Conservation (phyloP, 1,284 basidiomycete species). For the Mycena sp. region DNA sequence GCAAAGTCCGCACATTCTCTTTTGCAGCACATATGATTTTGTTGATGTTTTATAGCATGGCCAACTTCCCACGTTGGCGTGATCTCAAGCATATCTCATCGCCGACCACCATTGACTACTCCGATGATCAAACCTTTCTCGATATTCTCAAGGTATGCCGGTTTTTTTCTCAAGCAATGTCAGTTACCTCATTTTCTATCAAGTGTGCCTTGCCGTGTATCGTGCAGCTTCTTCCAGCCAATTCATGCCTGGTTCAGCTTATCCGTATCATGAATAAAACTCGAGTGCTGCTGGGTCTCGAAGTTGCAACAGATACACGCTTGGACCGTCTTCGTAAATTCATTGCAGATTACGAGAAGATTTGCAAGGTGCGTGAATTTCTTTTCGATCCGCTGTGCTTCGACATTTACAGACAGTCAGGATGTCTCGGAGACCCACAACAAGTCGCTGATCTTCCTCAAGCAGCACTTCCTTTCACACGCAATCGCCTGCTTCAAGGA, state of each 20-base stretch:
- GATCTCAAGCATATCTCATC: constrained; percentile 13
- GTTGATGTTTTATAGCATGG: constrained; percentile 3
- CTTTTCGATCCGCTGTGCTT: background rate
- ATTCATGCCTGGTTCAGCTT: constrained; percentile 11
- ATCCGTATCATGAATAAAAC: constrained; percentile 10
- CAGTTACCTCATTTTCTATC: background rate
- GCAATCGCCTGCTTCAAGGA: background rate
- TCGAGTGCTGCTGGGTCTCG: constrained; percentile 10
- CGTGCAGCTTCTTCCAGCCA: constrained; percentile 7
- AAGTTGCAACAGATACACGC: background rate
- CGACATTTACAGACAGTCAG: background rate
- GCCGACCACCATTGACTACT: constrained; percentile 14
- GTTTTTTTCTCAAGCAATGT: background rate
- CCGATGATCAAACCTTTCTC: constrained; percentile 20
- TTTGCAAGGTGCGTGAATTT: constrained; percentile 7
- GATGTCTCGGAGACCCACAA: constrained; percentile 4
- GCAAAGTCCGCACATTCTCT: background rate
- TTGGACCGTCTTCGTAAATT: background rate
- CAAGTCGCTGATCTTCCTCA: constrained; percentile 16
- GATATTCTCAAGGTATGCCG: constrained; percentile 19
- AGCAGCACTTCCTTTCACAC: constrained; percentile 21
- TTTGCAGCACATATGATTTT: background rate
- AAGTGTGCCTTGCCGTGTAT: constrained; percentile 19
- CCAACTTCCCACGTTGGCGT: constrained; percentile 20
- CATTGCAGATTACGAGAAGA: constrained; percentile 5